Percentiles rank a stretch among this genome's conserved stretches.
phyloP scores from a whole-genome alignment of 2,329 filamentous ascomycete species.

The Penicillium sp. region DNA sequence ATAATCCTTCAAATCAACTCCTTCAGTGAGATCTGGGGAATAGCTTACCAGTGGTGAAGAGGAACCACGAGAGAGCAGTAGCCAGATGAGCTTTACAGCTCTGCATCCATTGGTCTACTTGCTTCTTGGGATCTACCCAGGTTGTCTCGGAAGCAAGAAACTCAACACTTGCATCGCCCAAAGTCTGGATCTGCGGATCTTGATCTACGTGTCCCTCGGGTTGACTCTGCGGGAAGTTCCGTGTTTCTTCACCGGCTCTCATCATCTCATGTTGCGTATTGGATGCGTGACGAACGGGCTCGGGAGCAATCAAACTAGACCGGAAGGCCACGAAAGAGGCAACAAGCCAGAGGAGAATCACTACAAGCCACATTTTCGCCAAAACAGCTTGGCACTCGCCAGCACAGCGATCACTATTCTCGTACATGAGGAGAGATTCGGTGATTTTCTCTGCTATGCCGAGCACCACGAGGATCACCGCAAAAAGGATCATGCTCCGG shows the following conservation, averaged over 20 bases:
- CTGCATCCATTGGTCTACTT: slow-evolving; percentile 62
- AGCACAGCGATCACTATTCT: too few species aligned
- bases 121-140: slow-evolving; percentile 62
- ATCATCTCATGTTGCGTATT: slow-evolving; percentile 70
- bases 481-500: too few species aligned
- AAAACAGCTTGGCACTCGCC: too few species aligned
- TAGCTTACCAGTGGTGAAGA: slow-evolving; percentile 56
- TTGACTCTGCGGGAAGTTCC: slow-evolving; percentile 66
- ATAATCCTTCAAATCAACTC: neutral
- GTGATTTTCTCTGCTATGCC: too few species aligned
- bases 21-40: slow-evolving; percentile 30
- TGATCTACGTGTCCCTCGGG: slow-evolving; percentile 61
- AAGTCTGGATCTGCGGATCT: slow-evolving; percentile 54
- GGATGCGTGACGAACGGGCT: slow-evolving; percentile 83
- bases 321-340: slow-evolving; percentile 77
- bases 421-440: too few species aligned
- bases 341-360: slow-evolving; percentile 75
- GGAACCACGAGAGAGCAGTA: slow-evolving; percentile 81
- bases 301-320: slow-evolving; percentile 79
- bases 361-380: slow-evolving; percentile 80
- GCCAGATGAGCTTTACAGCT: slow-evolving; percentile 67
- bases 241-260: slow-evolving; percentile 65
- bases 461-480: too few species aligned
- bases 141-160: slow-evolving; percentile 64
- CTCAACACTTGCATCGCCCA: slow-evolving; percentile 48